Evolutionary conservation across 1,284 basidiomycete genomes (phyloP), one percentile per base, ranked within the genome.

Genomic region (Trichosporon ovoides): DNA sequence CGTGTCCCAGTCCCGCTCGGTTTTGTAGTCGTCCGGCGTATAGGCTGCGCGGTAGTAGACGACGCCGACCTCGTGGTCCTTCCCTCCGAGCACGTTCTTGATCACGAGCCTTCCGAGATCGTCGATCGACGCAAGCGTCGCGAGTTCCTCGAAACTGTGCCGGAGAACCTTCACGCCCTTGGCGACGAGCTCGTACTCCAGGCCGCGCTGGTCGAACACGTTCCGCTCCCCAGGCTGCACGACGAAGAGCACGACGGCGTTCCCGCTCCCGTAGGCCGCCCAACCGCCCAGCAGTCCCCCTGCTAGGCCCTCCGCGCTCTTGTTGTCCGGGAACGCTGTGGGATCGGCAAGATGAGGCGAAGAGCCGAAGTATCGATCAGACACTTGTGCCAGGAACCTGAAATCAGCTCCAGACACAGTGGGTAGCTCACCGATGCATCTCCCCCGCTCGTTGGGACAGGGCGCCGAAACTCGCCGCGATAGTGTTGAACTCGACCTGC

Each of bases 401-500:
- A 9, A 9, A 50, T 59, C 40, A 60, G 57, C 49, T 13, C 24
- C 31, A 48, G 33, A 50, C 62, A 3, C 5, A 4, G 14, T 20
- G 14, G 16, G 38, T 13, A 31, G 67, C 79, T 61, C 67, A 91
- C 90, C 84, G 81, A 76, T 98, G 95, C 70, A 98, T 76, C 22
- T 83, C 83, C 16, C 87, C 83, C 7, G 85, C 83, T 38, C 82
- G 83, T 60, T 91, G 83, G 3, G 89, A 91, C 14, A 98, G 80
- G 0, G 86, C 75, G 1, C 93, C 95, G 71, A 98, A 97, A 1
- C 91, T 92, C 0, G 88, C 85, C 0, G 93, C 91, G 65, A 98
- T 95, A 5, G 95, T 98, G 75, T 98, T 98, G 78, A 98, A 96
- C 75, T 98, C 96, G 54, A 98, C 95, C 79, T 98, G 95, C 74